These are phyloP conservation scores for Cyanidiococcus yangmingshanensis DNA, from an alignment of 23 red algal species.

Conservation along the genomic window DNA sequence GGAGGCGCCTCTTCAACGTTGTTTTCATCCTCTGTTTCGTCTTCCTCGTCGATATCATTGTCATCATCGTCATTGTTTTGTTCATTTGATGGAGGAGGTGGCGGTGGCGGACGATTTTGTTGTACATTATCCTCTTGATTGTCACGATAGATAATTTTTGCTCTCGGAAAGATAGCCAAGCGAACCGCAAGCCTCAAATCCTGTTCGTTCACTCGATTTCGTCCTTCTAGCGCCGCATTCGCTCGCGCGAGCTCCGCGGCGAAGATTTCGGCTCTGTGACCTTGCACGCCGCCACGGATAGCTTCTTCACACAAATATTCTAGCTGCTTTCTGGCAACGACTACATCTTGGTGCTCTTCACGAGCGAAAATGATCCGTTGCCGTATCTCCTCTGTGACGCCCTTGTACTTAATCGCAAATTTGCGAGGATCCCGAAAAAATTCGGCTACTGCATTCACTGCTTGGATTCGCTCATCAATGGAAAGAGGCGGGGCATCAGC, in stretches of 20 bases:
- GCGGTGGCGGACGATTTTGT: slow-evolving; percentile 38
- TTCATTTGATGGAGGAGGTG: slow-evolving; percentile 35
- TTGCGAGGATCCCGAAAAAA: slow-evolving; percentile 35
- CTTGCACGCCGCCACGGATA: slow-evolving; percentile 50
- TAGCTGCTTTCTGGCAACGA: slow-evolving; percentile 49
- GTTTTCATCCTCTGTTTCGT: slow-evolving; percentile 60
- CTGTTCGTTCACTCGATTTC: slow-evolving; percentile 41
- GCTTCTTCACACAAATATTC: slow-evolving; percentile 76
- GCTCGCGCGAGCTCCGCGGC: slow-evolving; percentile 76
- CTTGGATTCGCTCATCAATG: slow-evolving; percentile 65
- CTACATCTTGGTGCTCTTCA: slow-evolving; percentile 78
- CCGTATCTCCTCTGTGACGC: slow-evolving; percentile 64
- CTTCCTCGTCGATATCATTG: slow-evolving; percentile 44
- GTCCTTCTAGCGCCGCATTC: slow-evolving; percentile 70
- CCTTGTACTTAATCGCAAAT: slow-evolving; percentile 29
- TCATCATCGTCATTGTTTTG: slow-evolving; percentile 46
- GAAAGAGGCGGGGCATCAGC: slow-evolving; percentile 58
- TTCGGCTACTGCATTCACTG: slow-evolving; percentile 48
- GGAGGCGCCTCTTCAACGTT: slow-evolving; percentile 53
- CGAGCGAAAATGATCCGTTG: slow-evolving; percentile 84
- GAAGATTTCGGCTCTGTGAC: slow-evolving; percentile 85
- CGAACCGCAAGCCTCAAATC: slow-evolving; percentile 83
- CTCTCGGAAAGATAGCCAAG: slow-evolving; percentile 75
- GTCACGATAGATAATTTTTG: slow-evolving; percentile 33
- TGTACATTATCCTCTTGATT: slow-evolving; percentile 33